Evolutionary conservation across 495 filamentous ascomycete species (phyloP).

Genomic region (Glarea lozoyensis): DNA sequence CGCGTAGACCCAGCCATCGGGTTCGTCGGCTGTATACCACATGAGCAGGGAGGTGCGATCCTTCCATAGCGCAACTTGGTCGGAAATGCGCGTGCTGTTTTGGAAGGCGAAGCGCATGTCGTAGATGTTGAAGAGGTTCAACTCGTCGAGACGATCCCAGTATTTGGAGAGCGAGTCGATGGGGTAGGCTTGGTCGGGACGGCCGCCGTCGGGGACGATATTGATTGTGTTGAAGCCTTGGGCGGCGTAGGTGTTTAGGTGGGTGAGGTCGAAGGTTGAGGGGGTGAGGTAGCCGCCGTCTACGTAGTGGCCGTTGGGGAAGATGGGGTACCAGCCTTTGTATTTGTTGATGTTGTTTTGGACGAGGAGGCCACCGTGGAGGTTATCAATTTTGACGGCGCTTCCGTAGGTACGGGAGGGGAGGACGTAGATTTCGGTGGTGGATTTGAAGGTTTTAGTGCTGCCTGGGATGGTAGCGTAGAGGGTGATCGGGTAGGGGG

Average conservation of each 20-base stretch:
- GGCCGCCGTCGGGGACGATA: conserved; percentile 35
- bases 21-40: conserved; percentile 63
- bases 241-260: conserved; percentile 30
- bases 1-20: conserved; percentile 55
- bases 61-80: conserved; percentile 43
- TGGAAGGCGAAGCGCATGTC: conserved; percentile 54
- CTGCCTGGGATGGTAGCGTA: conserved; percentile 23
- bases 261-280: conserved; percentile 27
- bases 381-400: conserved; percentile 51
- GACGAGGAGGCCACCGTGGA: conserved; percentile 46
- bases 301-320: conserved; percentile 59
- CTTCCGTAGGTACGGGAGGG: conserved; percentile 48
- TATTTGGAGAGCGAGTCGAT: conserved; percentile 33
- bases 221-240: conserved; percentile 48
- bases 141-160: conserved; percentile 44
- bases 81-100: conserved; percentile 41
- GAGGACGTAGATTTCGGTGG: conserved; percentile 42
- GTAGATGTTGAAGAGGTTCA: conserved; percentile 56
- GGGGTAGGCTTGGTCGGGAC: conserved; percentile 28
- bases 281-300: conserved; percentile 43
- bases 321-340: conserved; percentile 34
- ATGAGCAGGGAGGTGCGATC: conserved; percentile 46
- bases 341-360: conserved; percentile 17
- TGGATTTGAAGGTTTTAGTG: conserved; percentile 28
- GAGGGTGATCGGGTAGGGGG: conserved; percentile 34